Conservation (phyloP, 2,329 filamentous ascomycete genomes). For the Thyridium curvatum region DNA sequence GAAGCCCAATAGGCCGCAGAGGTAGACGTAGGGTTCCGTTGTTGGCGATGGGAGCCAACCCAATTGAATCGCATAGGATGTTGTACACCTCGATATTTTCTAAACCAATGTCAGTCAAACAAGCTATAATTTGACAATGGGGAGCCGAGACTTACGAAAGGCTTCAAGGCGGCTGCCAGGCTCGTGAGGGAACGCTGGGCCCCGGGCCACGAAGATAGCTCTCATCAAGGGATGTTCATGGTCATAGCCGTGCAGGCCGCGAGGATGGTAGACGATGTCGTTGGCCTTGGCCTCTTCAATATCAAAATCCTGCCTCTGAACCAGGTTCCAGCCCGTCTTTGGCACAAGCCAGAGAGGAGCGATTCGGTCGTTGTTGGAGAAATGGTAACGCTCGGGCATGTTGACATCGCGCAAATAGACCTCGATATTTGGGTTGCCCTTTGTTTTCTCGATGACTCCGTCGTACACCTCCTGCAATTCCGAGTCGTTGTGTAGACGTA, state of each 20-base stretch:
- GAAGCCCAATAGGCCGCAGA: slow-evolving; percentile 55
- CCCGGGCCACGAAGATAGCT: slow-evolving; percentile 87
- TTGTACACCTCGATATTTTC: slow-evolving; percentile 96
- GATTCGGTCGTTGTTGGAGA: slow-evolving; percentile 80
- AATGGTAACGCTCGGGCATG: slow-evolving; percentile 93
- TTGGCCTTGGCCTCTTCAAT: slow-evolving; percentile 59
- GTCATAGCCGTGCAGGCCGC: slow-evolving; percentile 90
- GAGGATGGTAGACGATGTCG: slow-evolving; percentile 66
- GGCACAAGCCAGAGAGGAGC: slow-evolving; percentile 93
- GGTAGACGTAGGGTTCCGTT: slow-evolving; percentile 81
- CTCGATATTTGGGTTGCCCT: slow-evolving; percentile 65
- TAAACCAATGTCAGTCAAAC: slow-evolving; percentile 22
- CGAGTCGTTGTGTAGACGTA: slow-evolving; percentile 67
- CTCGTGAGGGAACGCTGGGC: slow-evolving; percentile 83
- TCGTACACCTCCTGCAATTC: slow-evolving; percentile 65
- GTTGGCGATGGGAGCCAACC: slow-evolving; percentile 66
- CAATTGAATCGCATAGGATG: slow-evolving; percentile 82
- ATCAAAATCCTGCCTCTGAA: slow-evolving; percentile 72
- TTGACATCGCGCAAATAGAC: slow-evolving; percentile 80
- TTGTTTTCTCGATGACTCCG: slow-evolving; percentile 47
- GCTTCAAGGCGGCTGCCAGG: slow-evolving; percentile 72
- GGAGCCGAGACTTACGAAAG: slow-evolving; percentile 64
- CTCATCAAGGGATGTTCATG: slow-evolving; percentile 93
- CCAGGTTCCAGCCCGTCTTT: slow-evolving; percentile 87
- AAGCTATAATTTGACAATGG: neutral